phyloP scores from a whole-genome alignment of 2,329 filamentous ascomycete species.

The Aspergillus texensis region DNA sequence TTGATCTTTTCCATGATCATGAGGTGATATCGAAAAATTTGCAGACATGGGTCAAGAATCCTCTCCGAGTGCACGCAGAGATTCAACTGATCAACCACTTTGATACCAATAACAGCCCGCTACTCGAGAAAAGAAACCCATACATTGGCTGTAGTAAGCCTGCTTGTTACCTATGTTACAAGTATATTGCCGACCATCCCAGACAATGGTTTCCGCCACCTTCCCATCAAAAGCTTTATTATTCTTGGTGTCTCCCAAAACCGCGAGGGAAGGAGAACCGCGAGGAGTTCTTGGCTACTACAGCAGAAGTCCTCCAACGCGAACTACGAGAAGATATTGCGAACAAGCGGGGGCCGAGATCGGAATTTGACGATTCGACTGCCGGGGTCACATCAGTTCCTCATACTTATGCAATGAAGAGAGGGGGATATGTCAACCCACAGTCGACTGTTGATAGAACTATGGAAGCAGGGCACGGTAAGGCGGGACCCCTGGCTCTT shows the following conservation, averaged over 20 bases:
- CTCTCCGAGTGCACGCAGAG: neutral
- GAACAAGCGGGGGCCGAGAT: neutral
- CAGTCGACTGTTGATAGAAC: neutral
- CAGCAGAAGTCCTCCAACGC: neutral
- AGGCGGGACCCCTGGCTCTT: neutral
- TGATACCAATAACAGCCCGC: neutral
- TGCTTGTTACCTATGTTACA: neutral
- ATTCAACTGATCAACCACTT: neutral
- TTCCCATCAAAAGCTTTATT: neutral
- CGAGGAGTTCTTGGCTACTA: neutral
- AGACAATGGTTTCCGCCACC: neutral
- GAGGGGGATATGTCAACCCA: neutral
- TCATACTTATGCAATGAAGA: neutral
- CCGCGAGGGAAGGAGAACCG: neutral
- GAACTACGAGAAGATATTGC: neutral
- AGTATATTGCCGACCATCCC: neutral
- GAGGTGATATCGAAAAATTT: neutral
- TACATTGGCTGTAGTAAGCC: neutral
- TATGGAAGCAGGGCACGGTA: neutral
- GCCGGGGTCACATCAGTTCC: neutral
- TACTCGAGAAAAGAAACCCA: neutral
- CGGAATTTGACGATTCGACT: neutral
- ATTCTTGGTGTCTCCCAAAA: neutral
- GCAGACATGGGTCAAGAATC: neutral
- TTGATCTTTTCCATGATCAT: neutral